A percentile compares a stretch with the other conserved stretches of the same genome.
These are phyloP conservation scores for Geotrichum restrictum DNA, from an alignment of 1,139 yeast species.

Conservation along the genomic window DNA sequence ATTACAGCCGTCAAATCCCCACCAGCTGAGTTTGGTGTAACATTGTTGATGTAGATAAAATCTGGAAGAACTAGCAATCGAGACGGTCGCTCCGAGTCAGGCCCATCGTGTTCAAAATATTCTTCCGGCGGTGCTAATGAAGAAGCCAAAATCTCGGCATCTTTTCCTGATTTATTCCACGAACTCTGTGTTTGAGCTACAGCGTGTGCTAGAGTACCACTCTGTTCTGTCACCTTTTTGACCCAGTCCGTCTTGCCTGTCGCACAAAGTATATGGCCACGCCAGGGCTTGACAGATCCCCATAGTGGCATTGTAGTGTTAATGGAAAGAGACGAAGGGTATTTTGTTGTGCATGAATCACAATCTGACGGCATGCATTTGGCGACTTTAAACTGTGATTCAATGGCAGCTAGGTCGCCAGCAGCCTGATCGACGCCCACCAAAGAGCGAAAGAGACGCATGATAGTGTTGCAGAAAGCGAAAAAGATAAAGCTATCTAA, in stretches of 20 bases:
- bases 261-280: conserved; percentile 69
- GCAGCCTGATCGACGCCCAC: no score
- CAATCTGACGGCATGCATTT: conserved; percentile 33
- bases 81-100: conserved; percentile 23
- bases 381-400: conserved; percentile 25
- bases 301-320: conserved; percentile 55
- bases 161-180: background rate
- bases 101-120: conserved; percentile 28
- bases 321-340: conserved; percentile 55
- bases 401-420: conserved; percentile 7
- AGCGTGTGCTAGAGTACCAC: conserved; percentile 50
- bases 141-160: conserved; percentile 37
- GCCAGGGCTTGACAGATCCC: conserved; percentile 66
- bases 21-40: conserved; percentile 47
- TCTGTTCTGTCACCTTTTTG: conserved; percentile 61
- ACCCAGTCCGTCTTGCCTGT: conserved; percentile 86
- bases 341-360: conserved; percentile 36
- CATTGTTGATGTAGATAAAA: conserved; percentile 64
- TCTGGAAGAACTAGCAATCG: conserved; percentile 64
- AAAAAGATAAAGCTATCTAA: background rate
- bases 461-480: background rate
- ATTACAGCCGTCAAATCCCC: conserved; percentile 48
- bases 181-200: conserved; percentile 33
- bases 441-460: no score
- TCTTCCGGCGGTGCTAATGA: conserved; percentile 35